Conservation (phyloP, 2,329 filamentous ascomycete species). For the Plectosphaerella sp. region DNA sequence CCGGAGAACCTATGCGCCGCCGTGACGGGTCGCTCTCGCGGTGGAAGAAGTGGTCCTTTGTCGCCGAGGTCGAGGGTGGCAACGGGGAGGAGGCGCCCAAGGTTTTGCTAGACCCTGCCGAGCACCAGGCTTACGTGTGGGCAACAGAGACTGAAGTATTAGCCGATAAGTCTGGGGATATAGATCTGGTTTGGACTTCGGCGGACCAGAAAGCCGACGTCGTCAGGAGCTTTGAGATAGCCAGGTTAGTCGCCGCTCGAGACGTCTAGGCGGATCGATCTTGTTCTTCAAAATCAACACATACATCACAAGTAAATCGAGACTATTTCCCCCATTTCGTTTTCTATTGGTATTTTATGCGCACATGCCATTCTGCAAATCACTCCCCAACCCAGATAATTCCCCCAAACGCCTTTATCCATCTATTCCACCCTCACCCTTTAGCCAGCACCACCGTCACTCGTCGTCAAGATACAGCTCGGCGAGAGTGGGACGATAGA, state of each 20-base stretch:
- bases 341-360: too few relatives aligned
- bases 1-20: neutral
- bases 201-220: conserved; percentile 10
- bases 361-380: too few relatives aligned
- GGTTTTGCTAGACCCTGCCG: conserved; percentile 28
- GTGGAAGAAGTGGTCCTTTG: conserved; percentile 30
- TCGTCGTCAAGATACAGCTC: neutral
- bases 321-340: too few relatives aligned
- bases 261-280: neutral
- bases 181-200: conserved; percentile 10
- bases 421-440: too few relatives aligned
- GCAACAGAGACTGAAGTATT: conserved; percentile 32
- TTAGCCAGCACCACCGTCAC: too few relatives aligned
- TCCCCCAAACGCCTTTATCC: too few relatives aligned
- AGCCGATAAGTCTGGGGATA: conserved; percentile 2
- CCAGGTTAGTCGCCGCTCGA: neutral
- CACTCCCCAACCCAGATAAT: too few relatives aligned
- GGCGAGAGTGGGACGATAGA: neutral
- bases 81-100: neutral
- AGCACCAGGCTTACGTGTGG: conserved; percentile 34
- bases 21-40: neutral
- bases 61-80: conserved; percentile 23
- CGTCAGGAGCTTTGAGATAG: conserved; percentile 7
- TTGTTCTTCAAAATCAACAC: neutral
- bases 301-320: neutral